These are phyloP conservation scores for Diaporthe caulivora DNA, from an alignment of 2,329 filamentous ascomycete genomes.

Conservation along the genomic window DNA sequence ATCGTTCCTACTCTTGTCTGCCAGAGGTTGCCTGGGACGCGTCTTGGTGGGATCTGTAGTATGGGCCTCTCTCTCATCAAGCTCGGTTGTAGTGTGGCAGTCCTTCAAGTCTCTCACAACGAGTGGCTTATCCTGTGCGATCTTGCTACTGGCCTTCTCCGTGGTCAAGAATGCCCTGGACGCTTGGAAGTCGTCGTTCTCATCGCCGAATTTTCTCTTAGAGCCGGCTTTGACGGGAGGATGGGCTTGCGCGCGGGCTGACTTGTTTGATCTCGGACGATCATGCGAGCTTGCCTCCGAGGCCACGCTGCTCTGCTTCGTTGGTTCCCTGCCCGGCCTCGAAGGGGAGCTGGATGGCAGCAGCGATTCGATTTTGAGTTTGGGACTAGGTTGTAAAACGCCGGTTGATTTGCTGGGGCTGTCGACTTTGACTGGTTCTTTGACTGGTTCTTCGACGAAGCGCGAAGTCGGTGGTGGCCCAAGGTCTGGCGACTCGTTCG, in stretches of 20 bases:
- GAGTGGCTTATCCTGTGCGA: constrained; percentile 40
- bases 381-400: constrained; percentile 31
- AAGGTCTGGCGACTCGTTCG: constrained; percentile 75
- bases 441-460: constrained; percentile 68
- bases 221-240: constrained; percentile 59
- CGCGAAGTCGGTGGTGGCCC: constrained; percentile 72
- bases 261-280: constrained; percentile 8
- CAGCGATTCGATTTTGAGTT: constrained; percentile 33
- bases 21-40: constrained; percentile 61
- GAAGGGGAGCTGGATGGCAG: constrained; percentile 28
- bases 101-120: constrained; percentile 47
- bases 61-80: constrained; percentile 53
- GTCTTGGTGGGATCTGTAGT: constrained; percentile 41
- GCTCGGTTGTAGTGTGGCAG: constrained; percentile 56
- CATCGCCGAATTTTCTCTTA: constrained; percentile 72
- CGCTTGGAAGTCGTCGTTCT: constrained; percentile 55
- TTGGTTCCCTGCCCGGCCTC: constrained; percentile 43
- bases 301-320: constrained; percentile 42
- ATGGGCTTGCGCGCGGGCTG: constrained; percentile 39
- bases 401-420: constrained; percentile 53
- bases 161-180: constrained; percentile 50
- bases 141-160: constrained; percentile 44
- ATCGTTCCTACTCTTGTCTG: constrained; percentile 71
- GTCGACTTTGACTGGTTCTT: constrained; percentile 66
- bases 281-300: constrained; percentile 45